Evolutionary conservation across 2,329 filamentous ascomycete genomes (phyloP), one percentile per base, ranked within the genome.

Genomic region (Escovopsis sp.): DNA sequence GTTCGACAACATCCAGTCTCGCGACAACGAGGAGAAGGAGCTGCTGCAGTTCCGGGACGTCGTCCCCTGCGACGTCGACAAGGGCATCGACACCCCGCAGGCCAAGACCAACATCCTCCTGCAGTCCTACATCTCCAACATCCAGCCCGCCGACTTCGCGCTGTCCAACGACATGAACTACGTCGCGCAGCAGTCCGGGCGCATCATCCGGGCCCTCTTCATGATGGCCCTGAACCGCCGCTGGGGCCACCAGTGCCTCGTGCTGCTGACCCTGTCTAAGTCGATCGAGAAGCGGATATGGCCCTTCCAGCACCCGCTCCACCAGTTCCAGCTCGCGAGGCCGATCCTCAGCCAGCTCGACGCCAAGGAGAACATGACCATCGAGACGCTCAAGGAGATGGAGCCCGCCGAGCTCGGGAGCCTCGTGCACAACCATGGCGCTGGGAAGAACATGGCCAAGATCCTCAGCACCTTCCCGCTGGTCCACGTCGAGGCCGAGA

Each of bases 281-380:
- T 93, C 90, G 0, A 94, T 98, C 37, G 92, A 98, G 58, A 93
- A 86, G 58, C 79, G 86, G 39, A 78, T 94, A 10, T 98, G 90
- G 90, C 77, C 87, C 0, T 94, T 85, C 48, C 79, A 94, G 52
- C 90, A 98, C 52, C 90, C 90, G 0, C 76, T 98, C 33, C 81
- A 88, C 47, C 90, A 98, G 50, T 98, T 98, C 43, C 87, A 96
- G 40, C 65, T 98, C 2, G 80, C 88, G 0, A 77, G 79, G 45
- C 76, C 86, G 0, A 74, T 98, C 0, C 60, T 98, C 9, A 79
- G 79, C 35, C 81, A 93, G 43, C 65, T 98, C 4, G 85, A 96
- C 45, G 67, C 79, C n/a, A 93, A 82, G 48, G 74, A 83, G 1
- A 64, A 70, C 26, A 60, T 79, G 30, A 84, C 81, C 0, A 78